Evolutionary conservation across 331 rosid species (phyloP), one percentile per base, ranked within the genome.

Genomic region (Arachis monticola): DNA sequence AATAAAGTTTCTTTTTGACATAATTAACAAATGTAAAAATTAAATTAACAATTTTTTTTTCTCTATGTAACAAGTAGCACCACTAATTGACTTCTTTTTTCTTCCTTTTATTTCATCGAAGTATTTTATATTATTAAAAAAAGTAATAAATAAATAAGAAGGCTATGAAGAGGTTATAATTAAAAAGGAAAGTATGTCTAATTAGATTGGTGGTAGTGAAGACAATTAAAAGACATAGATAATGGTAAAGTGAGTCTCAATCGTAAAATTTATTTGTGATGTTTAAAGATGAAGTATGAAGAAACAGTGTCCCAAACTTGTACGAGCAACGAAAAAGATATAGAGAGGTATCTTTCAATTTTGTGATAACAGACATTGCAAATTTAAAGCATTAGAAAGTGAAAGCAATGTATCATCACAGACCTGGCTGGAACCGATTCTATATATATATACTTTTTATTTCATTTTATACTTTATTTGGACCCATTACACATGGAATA

Each of bases 301-400:
- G 32, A 53, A 77, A 52, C 50, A 70, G 51, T 42, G 82, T 77
- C 72, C 76, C 72, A 13, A 70, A 7, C 45, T 47, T 0, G 74
- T 67, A 67, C 61, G 44, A 61, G 50, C 76, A 51, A 70, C 4
- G 82, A 78, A 70, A 78, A 70, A 10, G 77, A 78, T 44, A 78
- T 44, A 44, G 66, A 13, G 52, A 64, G 70, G 70, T 60, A 69
- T 77, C 70, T 69, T 58, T 67, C 74, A 38, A 38, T 3, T 46
- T 58, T 17, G 53, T 75, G 46, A 40, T 48, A 59, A 17, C 50
- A 55, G 67, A 76, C 68, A 76, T 14, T 13, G 17, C 50, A 66
- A 38, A 38, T 38, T 38, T 38, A 38, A 75, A 50, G 64, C 38
- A 22, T 70, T 44, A 2, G 60, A 69, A 52, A 61, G 62, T 10